phyloP scores from a whole-genome alignment of 2,329 filamentous ascomycete species.

The Fonsecaea monophora region DNA sequence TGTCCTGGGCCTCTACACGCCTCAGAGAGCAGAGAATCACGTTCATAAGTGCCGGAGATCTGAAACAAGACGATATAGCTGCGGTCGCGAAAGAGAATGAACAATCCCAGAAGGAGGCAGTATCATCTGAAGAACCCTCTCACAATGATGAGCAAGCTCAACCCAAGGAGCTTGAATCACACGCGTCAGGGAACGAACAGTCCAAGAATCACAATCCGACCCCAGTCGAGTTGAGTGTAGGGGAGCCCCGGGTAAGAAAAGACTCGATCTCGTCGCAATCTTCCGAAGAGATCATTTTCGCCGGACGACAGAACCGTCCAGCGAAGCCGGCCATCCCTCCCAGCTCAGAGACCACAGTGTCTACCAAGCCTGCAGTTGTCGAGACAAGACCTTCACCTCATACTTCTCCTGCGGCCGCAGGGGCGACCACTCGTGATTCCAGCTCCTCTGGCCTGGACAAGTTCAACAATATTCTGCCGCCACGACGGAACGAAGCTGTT shows the following conservation, averaged over 20 bases:
- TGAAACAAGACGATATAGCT: conserved; percentile 46
- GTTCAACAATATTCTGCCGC: conserved; percentile 16
- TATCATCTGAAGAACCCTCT: neutral
- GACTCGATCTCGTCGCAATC: conserved; percentile 33
- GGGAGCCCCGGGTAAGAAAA: conserved; percentile 12
- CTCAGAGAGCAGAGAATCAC: conserved; percentile 63
- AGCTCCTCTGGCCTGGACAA: conserved; percentile 21
- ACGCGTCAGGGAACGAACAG: neutral
- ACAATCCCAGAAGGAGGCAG: conserved; percentile 1
- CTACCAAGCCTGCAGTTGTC: neutral
- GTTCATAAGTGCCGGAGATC: conserved; percentile 67
- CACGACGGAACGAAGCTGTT: conserved; percentile 5
- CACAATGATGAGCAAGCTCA: neutral
- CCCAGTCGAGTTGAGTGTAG: neutral
- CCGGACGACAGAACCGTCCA: conserved; percentile 28
- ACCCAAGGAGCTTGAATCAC: neutral
- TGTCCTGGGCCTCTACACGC: conserved; percentile 56
- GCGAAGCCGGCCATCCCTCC: neutral
- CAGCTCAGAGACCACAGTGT: conserved; percentile 1
- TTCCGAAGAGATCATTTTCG: conserved; percentile 39
- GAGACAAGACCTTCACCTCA: neutral
- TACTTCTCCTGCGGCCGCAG: neutral
- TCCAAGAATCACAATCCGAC: neutral
- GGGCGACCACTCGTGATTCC: conserved; percentile 13
- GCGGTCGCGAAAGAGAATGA: conserved; percentile 8